A percentile compares a stretch with the other conserved stretches of the same genome.
Evolutionary conservation across 2,329 filamentous ascomycete genomes (phyloP).

Genomic region (Calcarisporium arbuscula): DNA sequence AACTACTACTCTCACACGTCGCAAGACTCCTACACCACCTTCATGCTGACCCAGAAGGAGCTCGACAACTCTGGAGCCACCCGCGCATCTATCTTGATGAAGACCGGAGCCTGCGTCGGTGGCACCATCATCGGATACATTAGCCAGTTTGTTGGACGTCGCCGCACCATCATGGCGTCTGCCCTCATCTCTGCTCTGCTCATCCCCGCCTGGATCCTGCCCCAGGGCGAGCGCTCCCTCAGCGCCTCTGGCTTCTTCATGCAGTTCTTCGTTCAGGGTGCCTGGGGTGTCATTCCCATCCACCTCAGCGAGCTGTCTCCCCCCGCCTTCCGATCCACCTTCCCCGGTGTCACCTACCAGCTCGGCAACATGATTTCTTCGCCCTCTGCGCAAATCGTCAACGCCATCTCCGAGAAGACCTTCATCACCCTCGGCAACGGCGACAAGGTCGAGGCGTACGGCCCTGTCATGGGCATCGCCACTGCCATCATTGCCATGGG

Average conservation of each 20-base stretch:
- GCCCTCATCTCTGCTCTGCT: constrained; percentile 53
- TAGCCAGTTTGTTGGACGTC: constrained; percentile 69
- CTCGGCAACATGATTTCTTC: constrained; percentile 70
- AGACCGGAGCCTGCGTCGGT: constrained; percentile 68
- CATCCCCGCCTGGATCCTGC: constrained; percentile 67
- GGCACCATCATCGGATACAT: constrained; percentile 68
- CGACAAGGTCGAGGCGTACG: constrained; percentile 60
- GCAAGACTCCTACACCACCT: constrained; percentile 77
- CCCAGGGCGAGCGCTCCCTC: constrained; percentile 50
- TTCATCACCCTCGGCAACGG: constrained; percentile 50
- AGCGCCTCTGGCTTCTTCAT: constrained; percentile 63
- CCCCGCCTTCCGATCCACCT: constrained; percentile 62
- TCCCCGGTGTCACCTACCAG: constrained; percentile 68
- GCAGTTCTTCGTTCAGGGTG: constrained; percentile 61
- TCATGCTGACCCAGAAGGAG: constrained; percentile 68
- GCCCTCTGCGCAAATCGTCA: constrained; percentile 70
- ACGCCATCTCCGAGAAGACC: constrained; percentile 61
- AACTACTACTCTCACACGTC: constrained; percentile 72
- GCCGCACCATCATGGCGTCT: constrained; percentile 58
- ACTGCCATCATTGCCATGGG: constrained; percentile 70
- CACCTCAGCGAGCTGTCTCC: constrained; percentile 70
- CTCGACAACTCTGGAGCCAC: constrained; percentile 57
- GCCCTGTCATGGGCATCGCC: constrained; percentile 67
- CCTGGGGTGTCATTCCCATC: constrained; percentile 64
- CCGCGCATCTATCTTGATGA: constrained; percentile 76